These are phyloP conservation scores for Saturnispora silvae DNA, from an alignment of 805 yeast species.

Conservation along the genomic window DNA sequence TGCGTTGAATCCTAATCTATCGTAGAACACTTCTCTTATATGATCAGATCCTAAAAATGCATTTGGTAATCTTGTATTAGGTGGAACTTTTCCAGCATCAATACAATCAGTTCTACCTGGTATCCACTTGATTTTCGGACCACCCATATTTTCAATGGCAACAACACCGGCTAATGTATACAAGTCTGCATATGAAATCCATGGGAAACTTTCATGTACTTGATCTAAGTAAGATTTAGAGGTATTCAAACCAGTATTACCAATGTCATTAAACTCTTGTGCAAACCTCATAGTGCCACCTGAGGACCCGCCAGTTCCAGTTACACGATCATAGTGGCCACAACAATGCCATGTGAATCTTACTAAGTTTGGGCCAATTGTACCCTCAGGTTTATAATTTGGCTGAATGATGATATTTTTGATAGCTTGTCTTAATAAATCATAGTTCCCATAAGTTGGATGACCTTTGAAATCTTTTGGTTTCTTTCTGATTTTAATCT, in stretches of 20 bases:
- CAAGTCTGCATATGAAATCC: slow-evolving; percentile 72
- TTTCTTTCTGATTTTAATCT: slow-evolving; percentile 22
- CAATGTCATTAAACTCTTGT: slow-evolving; percentile 45
- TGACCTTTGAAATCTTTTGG: slow-evolving; percentile 13
- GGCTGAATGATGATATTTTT: slow-evolving; percentile 24
- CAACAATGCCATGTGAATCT: slow-evolving; percentile 82
- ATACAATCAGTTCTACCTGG: slow-evolving; percentile 64
- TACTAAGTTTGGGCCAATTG: slow-evolving; percentile 68
- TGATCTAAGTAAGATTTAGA: slow-evolving; percentile 49
- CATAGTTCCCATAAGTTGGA: slow-evolving; percentile 23
- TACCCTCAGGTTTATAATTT: slow-evolving; percentile 47
- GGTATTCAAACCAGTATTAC: slow-evolving; percentile 53
- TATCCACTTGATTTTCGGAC: slow-evolving; percentile 72
- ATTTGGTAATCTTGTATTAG: slow-evolving; percentile 65
- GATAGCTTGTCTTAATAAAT: slow-evolving; percentile 29
- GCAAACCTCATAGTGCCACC: slow-evolving; percentile 58
- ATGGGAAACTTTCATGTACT: slow-evolving; percentile 45
- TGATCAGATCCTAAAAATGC: slow-evolving; percentile 57
- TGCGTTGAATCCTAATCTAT: slow-evolving; percentile 57
- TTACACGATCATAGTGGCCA: slow-evolving; percentile 62
- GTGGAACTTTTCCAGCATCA: slow-evolving; percentile 41
- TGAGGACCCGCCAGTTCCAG: slow-evolving; percentile 50
- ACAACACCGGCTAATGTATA: slow-evolving; percentile 72
- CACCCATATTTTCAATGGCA: slow-evolving; percentile 70
- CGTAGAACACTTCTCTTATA: slow-evolving; percentile 46